Conservation (phyloP, 768 basidiomycete genomes). For the Lactarius sp. region DNA sequence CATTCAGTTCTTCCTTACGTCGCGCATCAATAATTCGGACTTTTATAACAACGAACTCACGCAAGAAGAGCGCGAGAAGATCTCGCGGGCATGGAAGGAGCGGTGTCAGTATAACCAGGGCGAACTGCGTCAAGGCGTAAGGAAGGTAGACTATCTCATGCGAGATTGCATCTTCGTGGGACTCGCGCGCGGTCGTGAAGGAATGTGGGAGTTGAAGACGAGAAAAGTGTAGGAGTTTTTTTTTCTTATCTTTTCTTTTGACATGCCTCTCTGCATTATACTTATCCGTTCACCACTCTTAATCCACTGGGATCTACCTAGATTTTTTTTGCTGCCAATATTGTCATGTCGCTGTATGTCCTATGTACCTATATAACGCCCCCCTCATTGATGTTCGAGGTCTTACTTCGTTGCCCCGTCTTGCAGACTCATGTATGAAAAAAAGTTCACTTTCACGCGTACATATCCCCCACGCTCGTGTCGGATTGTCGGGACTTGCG, state of each 20-base stretch:
- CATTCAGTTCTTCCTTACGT: constrained; percentile 41
- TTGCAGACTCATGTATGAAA: not conserved
- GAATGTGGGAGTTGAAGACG: constrained; percentile 64
- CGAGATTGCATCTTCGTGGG: constrained; percentile 50
- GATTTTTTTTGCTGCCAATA: constrained; percentile 8
- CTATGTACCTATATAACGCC: constrained; percentile 11
- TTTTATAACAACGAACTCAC: constrained; percentile 56
- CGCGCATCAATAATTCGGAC: constrained; percentile 46
- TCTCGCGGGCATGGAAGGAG: constrained; percentile 42
- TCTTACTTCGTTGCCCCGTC: not conserved
- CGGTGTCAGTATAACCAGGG: constrained; percentile 38
- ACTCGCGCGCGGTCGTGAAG: constrained; percentile 47
- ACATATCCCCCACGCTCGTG: not conserved
- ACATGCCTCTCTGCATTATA: constrained; percentile 15
- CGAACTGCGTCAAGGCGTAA: constrained; percentile 43
- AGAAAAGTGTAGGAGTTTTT: constrained; percentile 27
- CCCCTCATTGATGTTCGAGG: not conserved
- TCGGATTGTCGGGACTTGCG: not conserved
- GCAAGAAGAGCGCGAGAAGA: constrained; percentile 39
- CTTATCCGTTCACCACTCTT: constrained; percentile 18
- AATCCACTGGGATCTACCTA: constrained; percentile 13
- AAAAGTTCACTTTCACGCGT: not conserved
- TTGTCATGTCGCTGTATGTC: constrained; percentile 16
- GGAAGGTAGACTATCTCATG: constrained; percentile 57
- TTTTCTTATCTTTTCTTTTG: not conserved